Percentiles rank a stretch among this genome's conserved stretches.
Conservation (phyloP, 2,329 filamentous ascomycete species). For the Chaetoscypha palmicola region DNA sequence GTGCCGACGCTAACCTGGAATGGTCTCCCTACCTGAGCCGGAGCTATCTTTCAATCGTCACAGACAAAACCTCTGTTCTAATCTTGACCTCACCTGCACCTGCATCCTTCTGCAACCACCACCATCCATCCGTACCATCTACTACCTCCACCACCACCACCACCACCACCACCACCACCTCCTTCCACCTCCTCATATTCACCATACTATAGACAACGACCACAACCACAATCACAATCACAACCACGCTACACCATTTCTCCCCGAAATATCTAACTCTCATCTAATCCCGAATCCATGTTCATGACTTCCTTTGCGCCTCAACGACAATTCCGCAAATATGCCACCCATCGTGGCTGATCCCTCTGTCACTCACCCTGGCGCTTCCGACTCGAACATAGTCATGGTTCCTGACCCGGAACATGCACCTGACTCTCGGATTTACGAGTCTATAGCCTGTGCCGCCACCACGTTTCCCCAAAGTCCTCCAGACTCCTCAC, state of each 20-base stretch:
- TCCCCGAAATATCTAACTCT: background rate
- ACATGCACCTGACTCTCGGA: slow-evolving; percentile 1
- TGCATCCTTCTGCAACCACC: too few relatives aligned
- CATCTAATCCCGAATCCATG: slow-evolving; percentile 13
- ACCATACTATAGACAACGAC: too few relatives aligned
- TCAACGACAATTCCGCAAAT: slow-evolving; percentile 16
- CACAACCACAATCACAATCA: background rate
- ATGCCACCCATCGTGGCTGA: slow-evolving; percentile 39
- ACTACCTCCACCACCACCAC: too few relatives aligned
- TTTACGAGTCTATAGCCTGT: too few relatives aligned
- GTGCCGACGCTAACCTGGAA: too few relatives aligned
- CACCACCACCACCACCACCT: too few relatives aligned
- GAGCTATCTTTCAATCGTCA: too few relatives aligned
- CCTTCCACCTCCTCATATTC: too few relatives aligned
- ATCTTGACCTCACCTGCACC: too few relatives aligned
- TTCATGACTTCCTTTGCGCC: slow-evolving; percentile 27
- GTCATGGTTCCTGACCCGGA: slow-evolving; percentile 6
- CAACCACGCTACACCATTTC: background rate
- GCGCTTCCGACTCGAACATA: slow-evolving; percentile 5
- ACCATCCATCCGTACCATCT: too few relatives aligned
- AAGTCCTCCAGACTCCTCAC: slow-evolving; percentile 11
- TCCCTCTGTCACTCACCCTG: slow-evolving; percentile 53
- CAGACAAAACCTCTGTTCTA: too few relatives aligned
- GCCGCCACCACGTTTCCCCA: slow-evolving; percentile 7
- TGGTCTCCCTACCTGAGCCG: too few relatives aligned